A percentile compares a stretch with the other conserved stretches of the same genome.
These are phyloP conservation scores for Acrodontium crateriforme DNA, from an alignment of 2,329 filamentous ascomycete genomes.

Conservation along the genomic window DNA sequence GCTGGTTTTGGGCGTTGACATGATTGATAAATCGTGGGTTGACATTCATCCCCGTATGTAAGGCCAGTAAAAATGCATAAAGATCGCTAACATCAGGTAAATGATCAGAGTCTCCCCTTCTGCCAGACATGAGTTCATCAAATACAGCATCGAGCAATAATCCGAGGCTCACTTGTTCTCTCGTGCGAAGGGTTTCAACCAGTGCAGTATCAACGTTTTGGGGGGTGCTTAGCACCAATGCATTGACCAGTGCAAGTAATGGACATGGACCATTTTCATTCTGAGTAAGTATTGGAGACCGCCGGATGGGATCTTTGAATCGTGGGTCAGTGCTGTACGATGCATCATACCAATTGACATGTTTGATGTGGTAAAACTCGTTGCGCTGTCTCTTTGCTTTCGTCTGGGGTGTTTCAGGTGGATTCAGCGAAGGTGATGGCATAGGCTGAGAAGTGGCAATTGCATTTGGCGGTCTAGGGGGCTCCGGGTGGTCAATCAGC, in stretches of 20 bases:
- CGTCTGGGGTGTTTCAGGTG: constrained; percentile 27
- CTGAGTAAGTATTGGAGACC: constrained; percentile 81
- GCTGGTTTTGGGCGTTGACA: constrained; percentile 27
- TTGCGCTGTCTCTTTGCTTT: constrained; percentile 34
- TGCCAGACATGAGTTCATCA: constrained; percentile 76
- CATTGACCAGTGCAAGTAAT: constrained; percentile 83
- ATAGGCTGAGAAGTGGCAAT: constrained; percentile 6
- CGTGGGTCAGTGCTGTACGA: constrained; percentile 24
- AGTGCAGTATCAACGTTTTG: constrained; percentile 53
- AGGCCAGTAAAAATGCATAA: constrained; percentile 70
- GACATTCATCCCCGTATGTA: constrained; percentile 96
- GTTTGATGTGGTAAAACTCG: constrained; percentile 89
- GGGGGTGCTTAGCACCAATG: constrained; percentile 70
- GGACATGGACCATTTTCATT: constrained; percentile 93
- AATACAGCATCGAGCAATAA: constrained; percentile 80
- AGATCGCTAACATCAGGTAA: constrained; percentile 80
- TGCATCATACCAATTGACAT: constrained; percentile 69
- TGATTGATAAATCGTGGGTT: constrained; percentile 71
- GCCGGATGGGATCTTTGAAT: constrained; percentile 47
- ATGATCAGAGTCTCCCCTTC: constrained; percentile 47
- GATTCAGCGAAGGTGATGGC: constrained; percentile 7
- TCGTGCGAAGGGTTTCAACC: constrained; percentile 59
- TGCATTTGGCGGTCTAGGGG: constrained; percentile 22
- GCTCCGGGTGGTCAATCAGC: constrained; percentile 20
- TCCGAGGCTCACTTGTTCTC: constrained; percentile 79